Evolutionary conservation across 2,329 filamentous ascomycete species (phyloP), one percentile per base, ranked within the genome.

Genomic region (Zymoseptoria pseudotritici): DNA sequence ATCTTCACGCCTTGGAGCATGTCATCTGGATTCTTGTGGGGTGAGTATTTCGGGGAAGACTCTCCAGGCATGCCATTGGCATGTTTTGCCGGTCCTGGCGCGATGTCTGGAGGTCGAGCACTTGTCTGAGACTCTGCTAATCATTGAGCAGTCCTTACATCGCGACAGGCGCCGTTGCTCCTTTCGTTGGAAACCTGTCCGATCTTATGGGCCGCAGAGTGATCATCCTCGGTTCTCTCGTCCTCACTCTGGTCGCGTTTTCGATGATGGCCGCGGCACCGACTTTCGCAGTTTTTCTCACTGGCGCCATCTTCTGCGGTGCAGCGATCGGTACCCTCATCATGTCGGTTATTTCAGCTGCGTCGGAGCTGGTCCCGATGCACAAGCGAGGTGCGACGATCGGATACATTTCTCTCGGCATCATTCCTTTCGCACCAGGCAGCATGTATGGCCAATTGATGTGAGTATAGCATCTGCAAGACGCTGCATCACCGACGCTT

Each of bases 311-410:
- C 10, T 17, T 61, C 29, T 42, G 46, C 19, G 59, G 59, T 3
- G 50, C 58, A 29, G 55, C 56, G 10, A 56, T 61, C 50, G 62
- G 60, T 19, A 56, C 58, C 13, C 59, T 63, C 50, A 54, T 58
- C 46, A 17, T 65, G 55, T 58, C 59, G 21, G 59, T 61, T 9
- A 60, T 89, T n/a, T 85, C 86, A 31, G 86, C 81, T 50, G 86
- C 85, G 0, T 83, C 84, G 2, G 86, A 89, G 69, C 78, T 89
- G 62, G 86, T 84, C 0, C 85, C 86, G 1, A 83, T 83, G 24
- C 77, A 80, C 13, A 82, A 86, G 69, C 80, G 86, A 55, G 86
- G 83, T 49, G 80, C 80, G 66, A 87, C 86, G 66, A 80, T 86
- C 36, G 80, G 82, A 10, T 72, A 79, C 1, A 72, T 87, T 9